Conservation (phyloP, 2,329 filamentous ascomycete species). For the Lasiodiplodia theobromae region DNA sequence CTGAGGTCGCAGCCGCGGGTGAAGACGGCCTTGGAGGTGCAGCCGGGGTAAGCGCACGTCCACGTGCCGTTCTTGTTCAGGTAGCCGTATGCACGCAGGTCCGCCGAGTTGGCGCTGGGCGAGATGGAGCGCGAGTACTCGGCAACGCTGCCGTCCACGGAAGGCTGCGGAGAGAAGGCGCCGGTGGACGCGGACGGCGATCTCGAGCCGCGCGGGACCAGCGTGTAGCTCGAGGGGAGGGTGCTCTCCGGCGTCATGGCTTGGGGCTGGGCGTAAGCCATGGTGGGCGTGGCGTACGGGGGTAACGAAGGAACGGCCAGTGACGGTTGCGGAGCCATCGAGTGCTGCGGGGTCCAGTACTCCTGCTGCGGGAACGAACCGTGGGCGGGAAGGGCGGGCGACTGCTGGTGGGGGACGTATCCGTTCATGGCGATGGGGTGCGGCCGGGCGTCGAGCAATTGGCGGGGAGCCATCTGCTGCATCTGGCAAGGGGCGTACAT, state of each 20-base stretch:
- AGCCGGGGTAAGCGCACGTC: slow-evolving; percentile 66
- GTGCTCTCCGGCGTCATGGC: slow-evolving; percentile 26
- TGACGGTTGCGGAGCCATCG: slow-evolving; percentile 21
- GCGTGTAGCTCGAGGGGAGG: slow-evolving; percentile 27
- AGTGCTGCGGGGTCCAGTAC: slow-evolving; percentile 27
- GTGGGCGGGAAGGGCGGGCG: slow-evolving; percentile 14
- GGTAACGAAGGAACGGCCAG: slow-evolving; percentile 27
- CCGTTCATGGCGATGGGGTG: slow-evolving; percentile 17
- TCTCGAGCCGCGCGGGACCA: slow-evolving; percentile 21
- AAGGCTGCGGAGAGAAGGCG: slow-evolving; percentile 28
- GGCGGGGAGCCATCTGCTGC: slow-evolving; percentile 23
- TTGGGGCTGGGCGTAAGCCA: slow-evolving; percentile 25
- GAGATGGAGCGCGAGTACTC: slow-evolving; percentile 47
- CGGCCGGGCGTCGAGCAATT: slow-evolving; percentile 20
- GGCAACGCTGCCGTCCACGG: slow-evolving; percentile 27
- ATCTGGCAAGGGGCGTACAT: slow-evolving; percentile 30
- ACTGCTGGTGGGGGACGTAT: slow-evolving; percentile 25
- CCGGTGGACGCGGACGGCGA: slow-evolving; percentile 26
- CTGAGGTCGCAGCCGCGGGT: slow-evolving; percentile 66
- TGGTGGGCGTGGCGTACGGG: slow-evolving; percentile 25
- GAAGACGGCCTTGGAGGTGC: slow-evolving; percentile 65
- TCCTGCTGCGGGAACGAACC: slow-evolving; percentile 26
- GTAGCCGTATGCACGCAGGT: slow-evolving; percentile 51
- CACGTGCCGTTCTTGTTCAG: slow-evolving; percentile 58
- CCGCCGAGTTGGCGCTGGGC: slow-evolving; percentile 44